Conservation (phyloP, 306 rosid genomes). For the Acacia confusa region DNA sequence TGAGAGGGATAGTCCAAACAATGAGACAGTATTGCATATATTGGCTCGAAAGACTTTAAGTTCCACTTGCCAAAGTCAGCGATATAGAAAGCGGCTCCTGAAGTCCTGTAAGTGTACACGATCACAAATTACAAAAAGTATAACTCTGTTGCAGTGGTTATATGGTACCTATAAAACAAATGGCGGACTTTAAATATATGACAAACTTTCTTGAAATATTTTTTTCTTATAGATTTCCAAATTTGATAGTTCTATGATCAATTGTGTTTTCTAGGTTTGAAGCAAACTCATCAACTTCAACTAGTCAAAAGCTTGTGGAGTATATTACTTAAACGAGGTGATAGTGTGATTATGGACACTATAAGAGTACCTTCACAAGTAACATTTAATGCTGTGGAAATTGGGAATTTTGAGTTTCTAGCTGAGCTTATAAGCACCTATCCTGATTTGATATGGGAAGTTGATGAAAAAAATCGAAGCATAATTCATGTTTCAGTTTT, state of each 20-base stretch:
- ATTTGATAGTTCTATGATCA: not conserved
- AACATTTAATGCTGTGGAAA: conserved; percentile 34
- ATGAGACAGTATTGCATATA: conserved; percentile 38
- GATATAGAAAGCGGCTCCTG: conserved; percentile 3
- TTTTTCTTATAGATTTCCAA: no score
- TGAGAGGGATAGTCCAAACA: not conserved
- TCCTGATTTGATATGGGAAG: conserved; percentile 46
- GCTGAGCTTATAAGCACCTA: conserved; percentile 40
- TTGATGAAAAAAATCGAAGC: conserved; percentile 14
- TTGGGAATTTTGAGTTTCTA: conserved; percentile 48
- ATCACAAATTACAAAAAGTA: not conserved
- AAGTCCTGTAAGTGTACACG: conserved; percentile 34
- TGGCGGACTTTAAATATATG: no score
- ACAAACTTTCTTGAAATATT: no score
- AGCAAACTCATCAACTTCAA: conserved; percentile 11
- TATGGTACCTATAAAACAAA: no score
- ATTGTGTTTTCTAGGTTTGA: conserved; percentile 11
- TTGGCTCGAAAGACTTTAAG: conserved; percentile 36
- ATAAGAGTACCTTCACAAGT: conserved; percentile 32
- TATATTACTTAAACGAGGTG: conserved; percentile 3
- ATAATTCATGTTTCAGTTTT: conserved; percentile 42
- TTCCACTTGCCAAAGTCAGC: conserved; percentile 10
- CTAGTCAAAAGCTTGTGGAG: conserved; percentile 30
- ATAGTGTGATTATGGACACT: not conserved
- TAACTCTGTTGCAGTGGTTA: not conserved